A percentile compares a stretch with the other conserved stretches of the same genome.
These are phyloP conservation scores for Sideroxylon spinosum DNA, from an alignment of 179 eudicot species.

Conservation along the genomic window DNA sequence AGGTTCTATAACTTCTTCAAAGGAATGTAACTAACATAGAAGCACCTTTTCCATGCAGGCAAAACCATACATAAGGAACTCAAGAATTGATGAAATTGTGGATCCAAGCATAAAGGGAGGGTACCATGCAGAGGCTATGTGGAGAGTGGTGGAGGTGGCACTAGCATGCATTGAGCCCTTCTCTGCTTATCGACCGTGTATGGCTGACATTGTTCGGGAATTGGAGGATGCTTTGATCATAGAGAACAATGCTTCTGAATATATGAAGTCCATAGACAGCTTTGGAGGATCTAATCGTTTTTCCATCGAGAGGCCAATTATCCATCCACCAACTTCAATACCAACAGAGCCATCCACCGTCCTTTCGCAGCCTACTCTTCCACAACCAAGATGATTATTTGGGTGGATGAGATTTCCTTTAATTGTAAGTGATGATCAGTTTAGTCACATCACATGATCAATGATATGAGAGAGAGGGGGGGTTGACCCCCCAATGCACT, in stretches of 20 bases:
- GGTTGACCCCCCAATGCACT: constrained; percentile 4
- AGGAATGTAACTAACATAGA: not conserved
- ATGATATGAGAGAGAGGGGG: not conserved
- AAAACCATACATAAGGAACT: constrained; percentile 39
- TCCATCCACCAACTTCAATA: constrained; percentile 26
- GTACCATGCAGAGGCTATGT: constrained; percentile 54
- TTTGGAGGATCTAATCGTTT: constrained; percentile 45
- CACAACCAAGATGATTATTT: constrained; percentile 43
- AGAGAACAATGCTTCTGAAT: constrained; percentile 56
- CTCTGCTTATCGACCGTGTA: constrained; percentile 48
- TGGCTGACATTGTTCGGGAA: constrained; percentile 54
- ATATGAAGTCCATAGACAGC: constrained; percentile 53
- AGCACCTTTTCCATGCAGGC: constrained; percentile 31
- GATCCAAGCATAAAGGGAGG: constrained; percentile 53
- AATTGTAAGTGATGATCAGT: not conserved
- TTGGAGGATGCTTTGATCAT: constrained; percentile 58
- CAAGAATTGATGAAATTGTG: constrained; percentile 48
- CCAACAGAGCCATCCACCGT: constrained; percentile 34
- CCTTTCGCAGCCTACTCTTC: constrained; percentile 39
- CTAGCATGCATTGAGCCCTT: constrained; percentile 49
- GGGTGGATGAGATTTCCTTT: constrained; percentile 5
- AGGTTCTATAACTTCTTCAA: not conserved
- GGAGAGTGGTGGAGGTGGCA: constrained; percentile 64
- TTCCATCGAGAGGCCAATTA: constrained; percentile 44
- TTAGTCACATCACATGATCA: not conserved